These are phyloP conservation scores for Tympanopsis confertula DNA, from an alignment of 2,329 filamentous ascomycete genomes.

Conservation along the genomic window DNA sequence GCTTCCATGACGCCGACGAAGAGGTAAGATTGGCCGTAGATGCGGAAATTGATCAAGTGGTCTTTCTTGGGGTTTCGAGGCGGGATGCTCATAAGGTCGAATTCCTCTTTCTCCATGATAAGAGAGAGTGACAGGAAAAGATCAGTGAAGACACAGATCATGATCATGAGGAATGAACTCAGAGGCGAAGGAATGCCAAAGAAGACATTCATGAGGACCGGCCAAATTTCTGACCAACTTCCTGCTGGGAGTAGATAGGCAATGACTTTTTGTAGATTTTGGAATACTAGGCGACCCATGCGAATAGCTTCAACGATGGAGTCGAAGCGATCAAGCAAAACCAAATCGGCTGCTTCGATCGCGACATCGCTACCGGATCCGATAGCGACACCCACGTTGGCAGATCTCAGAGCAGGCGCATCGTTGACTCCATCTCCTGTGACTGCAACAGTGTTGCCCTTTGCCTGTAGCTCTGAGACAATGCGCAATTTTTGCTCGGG, in stretches of 20 bases:
- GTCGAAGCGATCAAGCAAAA: neutral
- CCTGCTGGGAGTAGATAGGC: conserved; percentile 36
- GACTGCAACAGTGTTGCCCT: conserved; percentile 25
- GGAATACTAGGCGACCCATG: conserved; percentile 25
- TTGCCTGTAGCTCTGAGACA: conserved; percentile 22
- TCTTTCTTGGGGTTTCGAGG: conserved; percentile 36
- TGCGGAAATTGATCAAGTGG: conserved; percentile 37
- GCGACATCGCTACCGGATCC: conserved; percentile 1
- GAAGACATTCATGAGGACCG: conserved; percentile 41
- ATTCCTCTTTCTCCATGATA: conserved; percentile 44
- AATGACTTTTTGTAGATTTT: conserved; percentile 28
- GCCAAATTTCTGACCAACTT: conserved; percentile 44
- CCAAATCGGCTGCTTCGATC: conserved; percentile 1
- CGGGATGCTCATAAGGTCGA: conserved; percentile 35
- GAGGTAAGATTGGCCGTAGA: conserved; percentile 38
- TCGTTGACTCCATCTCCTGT: conserved; percentile 1
- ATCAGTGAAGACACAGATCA: conserved; percentile 44
- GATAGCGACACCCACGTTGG: conserved; percentile 1
- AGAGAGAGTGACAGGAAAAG: conserved; percentile 35
- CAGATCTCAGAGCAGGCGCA: neutral
- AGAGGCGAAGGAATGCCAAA: conserved; percentile 39
- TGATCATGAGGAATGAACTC: conserved; percentile 43
- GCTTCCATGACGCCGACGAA: conserved; percentile 40
- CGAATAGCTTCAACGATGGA: conserved; percentile 7
- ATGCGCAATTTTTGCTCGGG: conserved; percentile 29